Evolutionary conservation across 768 basidiomycete species (phyloP).

Genomic region (Sarcodon aspratus): DNA sequence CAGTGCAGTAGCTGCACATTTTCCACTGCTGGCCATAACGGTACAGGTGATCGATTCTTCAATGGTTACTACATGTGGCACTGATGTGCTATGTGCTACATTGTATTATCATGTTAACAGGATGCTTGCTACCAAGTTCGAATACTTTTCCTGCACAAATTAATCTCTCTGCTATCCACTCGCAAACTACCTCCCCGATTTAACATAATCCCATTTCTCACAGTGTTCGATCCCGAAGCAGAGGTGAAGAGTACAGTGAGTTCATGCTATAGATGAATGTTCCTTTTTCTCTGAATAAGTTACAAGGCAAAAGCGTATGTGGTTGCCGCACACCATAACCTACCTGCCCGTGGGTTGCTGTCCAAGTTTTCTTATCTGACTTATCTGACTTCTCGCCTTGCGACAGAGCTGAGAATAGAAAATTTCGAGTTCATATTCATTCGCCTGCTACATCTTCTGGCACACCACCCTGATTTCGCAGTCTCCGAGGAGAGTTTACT

Average conservation of each 20-base stretch:
- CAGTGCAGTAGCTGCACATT: slow-evolving; percentile 42
- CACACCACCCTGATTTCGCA: slow-evolving; percentile 91
- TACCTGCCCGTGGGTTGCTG: slow-evolving; percentile 28
- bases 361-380: not conserved
- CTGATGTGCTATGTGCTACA: slow-evolving; percentile 1
- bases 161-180: slow-evolving; percentile 48
- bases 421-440: slow-evolving; percentile 76
- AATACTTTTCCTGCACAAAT: slow-evolving; percentile 62
- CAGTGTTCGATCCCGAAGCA: slow-evolving; percentile 82
- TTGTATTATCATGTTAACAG: slow-evolving; percentile 30
- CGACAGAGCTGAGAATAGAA: slow-evolving; percentile 43
- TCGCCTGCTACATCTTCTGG: slow-evolving; percentile 76
- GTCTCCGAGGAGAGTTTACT: slow-evolving; percentile 54
- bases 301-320: slow-evolving; percentile 48
- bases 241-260: slow-evolving; percentile 65
- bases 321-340: slow-evolving; percentile 29
- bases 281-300: slow-evolving; percentile 1
- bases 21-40: slow-evolving; percentile 58
- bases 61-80: slow-evolving; percentile 1
- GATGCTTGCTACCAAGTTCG: slow-evolving; percentile 88
- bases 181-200: slow-evolving; percentile 61
- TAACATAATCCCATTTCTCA: slow-evolving; percentile 80
- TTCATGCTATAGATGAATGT: slow-evolving; percentile 2
- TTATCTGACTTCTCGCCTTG: not conserved
- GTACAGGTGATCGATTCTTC: slow-evolving; percentile 48